Evolutionary conservation across 306 rosid genomes (phyloP).

Genomic region (Urtica urens): DNA sequence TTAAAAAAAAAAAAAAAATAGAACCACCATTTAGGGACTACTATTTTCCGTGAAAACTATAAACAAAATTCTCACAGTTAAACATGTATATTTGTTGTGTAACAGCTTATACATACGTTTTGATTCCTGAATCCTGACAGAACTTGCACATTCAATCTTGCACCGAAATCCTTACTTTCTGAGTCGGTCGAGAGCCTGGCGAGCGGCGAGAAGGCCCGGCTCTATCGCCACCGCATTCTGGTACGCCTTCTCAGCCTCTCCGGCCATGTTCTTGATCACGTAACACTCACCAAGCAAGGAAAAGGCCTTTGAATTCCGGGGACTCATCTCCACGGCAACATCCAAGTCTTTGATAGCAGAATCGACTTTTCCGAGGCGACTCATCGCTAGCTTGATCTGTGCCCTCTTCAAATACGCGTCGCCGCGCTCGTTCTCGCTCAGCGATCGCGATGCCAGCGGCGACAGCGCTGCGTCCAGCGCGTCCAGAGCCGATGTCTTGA

Average conservation of each 20-base stretch:
- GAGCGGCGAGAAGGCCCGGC: conserved; percentile 33
- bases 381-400: conserved; percentile 48
- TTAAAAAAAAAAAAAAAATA: too few relatives aligned
- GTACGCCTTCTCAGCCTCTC: conserved; percentile 62
- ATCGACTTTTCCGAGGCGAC: conserved; percentile 28
- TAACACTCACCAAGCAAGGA: conserved; percentile 63
- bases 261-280: conserved; percentile 54
- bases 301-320: conserved; percentile 42
- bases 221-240: conserved; percentile 51
- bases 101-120: too few relatives aligned
- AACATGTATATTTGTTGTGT: too few relatives aligned
- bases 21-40: too few relatives aligned
- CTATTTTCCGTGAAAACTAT: too few relatives aligned
- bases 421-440: conserved; percentile 43
- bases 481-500: conserved; percentile 64
- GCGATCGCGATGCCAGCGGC: conserved; percentile 48
- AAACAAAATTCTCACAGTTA: too few relatives aligned
- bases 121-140: too few relatives aligned
- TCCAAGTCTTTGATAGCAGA: conserved; percentile 54
- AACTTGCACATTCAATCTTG: too few relatives aligned
- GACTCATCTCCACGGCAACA: conserved; percentile 42
- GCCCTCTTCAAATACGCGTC: conserved; percentile 77
- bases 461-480: conserved; percentile 67
- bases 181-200: conserved; percentile 47
- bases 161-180: too few relatives aligned